Conservation (phyloP, 352 stramenopile genomes). For the Phytophthora syringae region DNA sequence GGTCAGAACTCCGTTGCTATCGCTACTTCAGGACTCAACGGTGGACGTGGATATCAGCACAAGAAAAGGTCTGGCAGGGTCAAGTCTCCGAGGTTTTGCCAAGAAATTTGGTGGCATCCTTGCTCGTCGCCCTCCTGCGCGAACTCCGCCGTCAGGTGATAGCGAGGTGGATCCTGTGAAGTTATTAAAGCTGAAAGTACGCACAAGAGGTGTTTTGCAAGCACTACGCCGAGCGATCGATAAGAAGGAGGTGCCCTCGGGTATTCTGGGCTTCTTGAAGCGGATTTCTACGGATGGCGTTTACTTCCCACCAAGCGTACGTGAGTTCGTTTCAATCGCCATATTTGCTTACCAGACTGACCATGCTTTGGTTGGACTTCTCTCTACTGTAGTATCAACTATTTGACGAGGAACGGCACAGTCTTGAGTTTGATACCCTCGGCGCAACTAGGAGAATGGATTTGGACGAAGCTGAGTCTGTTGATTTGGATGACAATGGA, state of each 20-base stretch:
- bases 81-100: slow-evolving; percentile 43
- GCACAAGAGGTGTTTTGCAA: slow-evolving; percentile 62
- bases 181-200: slow-evolving; percentile 66
- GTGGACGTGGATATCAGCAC: slow-evolving; percentile 58
- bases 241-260: slow-evolving; percentile 52
- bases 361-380: not conserved
- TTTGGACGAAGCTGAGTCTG: slow-evolving; percentile 4
- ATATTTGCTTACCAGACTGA: slow-evolving; percentile 12
- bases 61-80: slow-evolving; percentile 29
- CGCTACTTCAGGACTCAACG: slow-evolving; percentile 54
- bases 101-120: slow-evolving; percentile 59
- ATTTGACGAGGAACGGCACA: slow-evolving; percentile 46
- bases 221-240: slow-evolving; percentile 55
- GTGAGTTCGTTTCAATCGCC: not conserved
- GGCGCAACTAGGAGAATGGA: slow-evolving; percentile 60
- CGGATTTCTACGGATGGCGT: slow-evolving; percentile 61
- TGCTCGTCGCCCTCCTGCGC: slow-evolving; percentile 23
- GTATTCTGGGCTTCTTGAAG: slow-evolving; percentile 68
- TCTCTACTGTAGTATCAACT: slow-evolving; percentile 60
- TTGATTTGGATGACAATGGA: not conserved
- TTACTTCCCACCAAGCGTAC: slow-evolving; percentile 68
- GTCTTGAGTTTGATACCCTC: slow-evolving; percentile 63
- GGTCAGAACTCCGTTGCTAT: slow-evolving; percentile 51
- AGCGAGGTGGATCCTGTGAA: slow-evolving; percentile 27
- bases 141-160: not conserved